phyloP scores from a whole-genome alignment of 805 yeast genomes.

The Zygosaccharomyces siamensis region DNA sequence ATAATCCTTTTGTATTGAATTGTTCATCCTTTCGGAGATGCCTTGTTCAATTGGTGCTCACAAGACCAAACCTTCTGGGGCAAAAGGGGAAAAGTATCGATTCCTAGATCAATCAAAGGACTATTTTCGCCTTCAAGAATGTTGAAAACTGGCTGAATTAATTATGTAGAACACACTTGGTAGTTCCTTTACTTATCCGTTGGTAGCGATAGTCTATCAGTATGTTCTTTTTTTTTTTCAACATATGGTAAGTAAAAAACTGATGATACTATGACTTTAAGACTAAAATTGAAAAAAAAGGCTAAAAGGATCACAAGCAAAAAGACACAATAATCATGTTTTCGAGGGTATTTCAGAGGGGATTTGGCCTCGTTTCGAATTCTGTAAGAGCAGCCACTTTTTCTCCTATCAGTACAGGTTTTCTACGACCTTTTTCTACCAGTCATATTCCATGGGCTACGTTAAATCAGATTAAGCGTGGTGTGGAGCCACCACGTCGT shows the following conservation, averaged over 20 bases:
- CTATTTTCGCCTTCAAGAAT: not conserved
- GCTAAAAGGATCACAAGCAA: not conserved
- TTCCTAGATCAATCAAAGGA: not conserved
- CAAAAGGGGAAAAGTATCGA: not conserved
- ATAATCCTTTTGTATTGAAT: not conserved
- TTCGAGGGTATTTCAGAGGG: not conserved
- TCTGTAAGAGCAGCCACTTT: not conserved
- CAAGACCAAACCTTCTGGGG: not conserved
- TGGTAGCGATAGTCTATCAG: not conserved
- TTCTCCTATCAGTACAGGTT: not conserved
- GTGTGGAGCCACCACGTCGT: slow-evolving; percentile 47
- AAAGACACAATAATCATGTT: not conserved
- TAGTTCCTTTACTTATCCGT: not conserved
- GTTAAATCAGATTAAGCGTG: slow-evolving; percentile 70
- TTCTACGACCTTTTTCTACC: slow-evolving; percentile 9
- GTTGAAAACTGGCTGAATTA: not conserved
- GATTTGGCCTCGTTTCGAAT: not conserved
- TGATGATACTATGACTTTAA: too few species aligned
- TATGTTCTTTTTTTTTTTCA: not conserved
- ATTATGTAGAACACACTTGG: not conserved
- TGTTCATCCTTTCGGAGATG: not conserved
- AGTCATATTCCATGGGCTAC: slow-evolving; percentile 47
- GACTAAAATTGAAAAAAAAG: not conserved
- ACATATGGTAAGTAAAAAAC: not conserved
- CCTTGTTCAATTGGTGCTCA: not conserved